Conservation (phyloP, 129 eudicot genomes). For the Centrapalus pauciflorus region DNA sequence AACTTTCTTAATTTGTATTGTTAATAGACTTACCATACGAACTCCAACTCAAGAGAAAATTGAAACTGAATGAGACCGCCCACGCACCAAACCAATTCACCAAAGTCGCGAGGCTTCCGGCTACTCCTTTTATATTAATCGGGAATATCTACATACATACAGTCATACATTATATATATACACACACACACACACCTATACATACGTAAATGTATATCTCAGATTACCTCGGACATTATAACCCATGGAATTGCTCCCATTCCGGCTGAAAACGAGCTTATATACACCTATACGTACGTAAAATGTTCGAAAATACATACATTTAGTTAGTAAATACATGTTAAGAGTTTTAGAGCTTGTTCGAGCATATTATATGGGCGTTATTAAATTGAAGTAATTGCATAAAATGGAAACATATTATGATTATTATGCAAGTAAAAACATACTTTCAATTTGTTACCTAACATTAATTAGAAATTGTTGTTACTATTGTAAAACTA, state of each 20-base stretch:
- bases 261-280: conserved; percentile 73
- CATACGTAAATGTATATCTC: background rate
- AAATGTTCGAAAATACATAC: conserved; percentile 4
- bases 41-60: conserved; percentile 83
- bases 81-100: conserved; percentile 92
- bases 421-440: no score
- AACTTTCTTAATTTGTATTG: background rate
- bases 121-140: conserved; percentile 72
- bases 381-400: background rate
- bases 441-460: no score
- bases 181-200: background rate
- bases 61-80: conserved; percentile 82
- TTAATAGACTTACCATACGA: conserved; percentile 58
- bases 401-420: no score
- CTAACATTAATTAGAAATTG: no score
- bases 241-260: conserved; percentile 99
- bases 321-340: background rate
- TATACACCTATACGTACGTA: conserved; percentile 47
- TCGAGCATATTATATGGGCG: no score
- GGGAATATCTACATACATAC: conserved; percentile 60
- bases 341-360: background rate
- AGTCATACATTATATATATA: no score
- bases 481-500: no score
- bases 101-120: conserved; percentile 89
- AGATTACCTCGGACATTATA: conserved; percentile 80